These are phyloP conservation scores for Stemphylium lycopersici DNA, from an alignment of 2,329 filamentous ascomycete species.

Conservation along the genomic window DNA sequence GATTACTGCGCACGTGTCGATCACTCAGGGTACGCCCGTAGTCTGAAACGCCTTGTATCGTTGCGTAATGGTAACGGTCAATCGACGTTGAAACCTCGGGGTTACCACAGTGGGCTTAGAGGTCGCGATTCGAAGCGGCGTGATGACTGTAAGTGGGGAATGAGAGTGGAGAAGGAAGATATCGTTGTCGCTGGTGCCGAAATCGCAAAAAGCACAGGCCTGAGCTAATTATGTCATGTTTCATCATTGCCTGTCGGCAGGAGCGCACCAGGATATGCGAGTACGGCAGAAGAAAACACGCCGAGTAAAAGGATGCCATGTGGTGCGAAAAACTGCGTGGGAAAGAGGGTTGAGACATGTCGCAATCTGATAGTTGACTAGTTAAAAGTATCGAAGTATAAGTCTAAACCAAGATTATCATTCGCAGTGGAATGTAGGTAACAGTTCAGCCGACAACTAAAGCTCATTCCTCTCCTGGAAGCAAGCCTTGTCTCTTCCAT, in stretches of 20 bases:
- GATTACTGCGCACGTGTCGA: not conserved
- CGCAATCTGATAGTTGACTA: not conserved
- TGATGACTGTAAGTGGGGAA: not conserved
- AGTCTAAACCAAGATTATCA: slow-evolving; percentile 26
- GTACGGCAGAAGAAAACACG: not conserved
- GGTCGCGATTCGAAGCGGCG: too few species aligned
- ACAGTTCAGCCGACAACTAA: slow-evolving; percentile 27
- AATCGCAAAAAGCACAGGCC: not conserved
- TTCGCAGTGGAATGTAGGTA: slow-evolving; percentile 43
- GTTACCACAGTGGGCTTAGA: not conserved
- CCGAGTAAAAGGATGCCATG: not conserved
- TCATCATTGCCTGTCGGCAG: not conserved
- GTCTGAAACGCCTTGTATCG: not conserved
- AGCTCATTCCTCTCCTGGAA: slow-evolving; percentile 23
- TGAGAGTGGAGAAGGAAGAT: not conserved
- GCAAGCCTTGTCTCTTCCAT: slow-evolving; percentile 18
- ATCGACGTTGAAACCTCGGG: not conserved
- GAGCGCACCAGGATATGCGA: not conserved
- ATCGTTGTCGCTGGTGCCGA: not conserved
- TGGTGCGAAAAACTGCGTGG: too few species aligned
- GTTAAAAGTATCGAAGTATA: slow-evolving; percentile 2
- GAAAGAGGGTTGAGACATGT: not conserved
- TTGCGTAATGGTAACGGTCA: not conserved
- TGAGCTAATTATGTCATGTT: slow-evolving; percentile 1
- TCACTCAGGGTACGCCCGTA: not conserved